These are phyloP conservation scores for Sanghuangporus baumii DNA, from an alignment of 1,284 basidiomycete species.

Conservation along the genomic window DNA sequence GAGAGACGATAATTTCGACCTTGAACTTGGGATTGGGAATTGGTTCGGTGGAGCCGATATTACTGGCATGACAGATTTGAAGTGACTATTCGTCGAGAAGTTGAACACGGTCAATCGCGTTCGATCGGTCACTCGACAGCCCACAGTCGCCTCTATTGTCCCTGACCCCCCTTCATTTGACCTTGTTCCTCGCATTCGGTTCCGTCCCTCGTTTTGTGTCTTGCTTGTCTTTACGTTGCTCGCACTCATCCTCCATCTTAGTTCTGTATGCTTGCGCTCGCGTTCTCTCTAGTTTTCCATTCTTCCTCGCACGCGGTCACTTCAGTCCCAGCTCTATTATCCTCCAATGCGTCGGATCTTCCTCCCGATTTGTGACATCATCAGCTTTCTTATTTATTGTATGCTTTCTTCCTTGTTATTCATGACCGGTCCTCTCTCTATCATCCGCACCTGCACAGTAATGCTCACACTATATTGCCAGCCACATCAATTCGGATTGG, in stretches of 20 bases:
- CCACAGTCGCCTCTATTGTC: neutral
- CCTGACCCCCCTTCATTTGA: neutral
- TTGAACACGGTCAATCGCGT: neutral
- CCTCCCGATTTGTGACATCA: neutral
- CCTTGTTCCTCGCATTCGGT: neutral
- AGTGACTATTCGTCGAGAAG: constrained; percentile 7
- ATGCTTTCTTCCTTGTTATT: constrained; percentile 3
- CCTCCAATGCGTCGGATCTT: neutral
- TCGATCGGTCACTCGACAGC: neutral
- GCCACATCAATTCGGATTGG: neutral
- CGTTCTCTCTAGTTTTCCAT: neutral
- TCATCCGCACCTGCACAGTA: neutral
- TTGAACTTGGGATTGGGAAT: constrained; percentile 11
- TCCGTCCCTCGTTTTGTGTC: neutral
- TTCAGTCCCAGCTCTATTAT: neutral
- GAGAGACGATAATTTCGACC: constrained; percentile 1
- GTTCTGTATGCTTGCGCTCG: constrained; percentile 9
- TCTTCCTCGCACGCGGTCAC: neutral
- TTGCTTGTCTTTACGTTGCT: constrained; percentile 4
- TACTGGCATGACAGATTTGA: constrained; percentile 8
- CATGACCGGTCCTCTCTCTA: neutral
- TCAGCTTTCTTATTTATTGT: constrained; percentile 10
- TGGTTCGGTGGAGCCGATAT: constrained; percentile 11
- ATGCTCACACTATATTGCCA: neutral
- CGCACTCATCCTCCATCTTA: constrained; percentile 3